Base-by-base conservation (phyloP, 2,329 filamentous ascomycete species). In the Chrysoporthe cubensis region DNA sequence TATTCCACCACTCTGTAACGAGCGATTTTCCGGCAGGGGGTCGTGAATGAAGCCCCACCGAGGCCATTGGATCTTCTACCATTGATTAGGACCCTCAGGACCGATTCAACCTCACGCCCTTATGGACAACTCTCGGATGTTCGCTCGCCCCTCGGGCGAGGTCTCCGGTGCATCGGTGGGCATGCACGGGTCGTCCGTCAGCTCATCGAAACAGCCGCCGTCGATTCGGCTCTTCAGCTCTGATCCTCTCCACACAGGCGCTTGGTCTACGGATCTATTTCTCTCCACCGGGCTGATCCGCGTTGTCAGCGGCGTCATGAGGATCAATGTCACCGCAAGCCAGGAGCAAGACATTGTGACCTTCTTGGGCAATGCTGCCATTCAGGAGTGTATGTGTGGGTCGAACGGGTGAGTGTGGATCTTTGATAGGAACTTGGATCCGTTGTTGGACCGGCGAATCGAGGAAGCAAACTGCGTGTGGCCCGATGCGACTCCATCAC, bases 171-270 rank as follows among this genome's bases (percentile, higher is more conserved):
- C 62, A 4, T 60, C 65, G 1, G 21, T 46, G n/a, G 59, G 48
- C 7, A 64, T 52, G 26, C 18, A 18, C 26, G 54, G 59, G 3
- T 16, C n/a, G 43, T 67, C 65, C n/a, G 8, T 42, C 16, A 60
- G 50, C 21, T 60, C 65, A 4, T 60, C 65, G 2, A 67, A 67
- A 52, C 65, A 67, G 44, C 43, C 54, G 54, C 18, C 60, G 16
- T 64, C 61, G 5, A 4, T 64, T n/a, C 54, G 26, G 66, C 54
- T 67, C 16, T 64, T 60, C 54, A 64, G 21, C 52, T 56, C 60
- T 21, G 61, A 52, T 46, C 61, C 64, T 16, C 56, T 64, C 16
- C 16, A 40, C 21, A 44, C 54, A 4, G 61, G 52, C 14, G 43
- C 61, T 8, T 48, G 40, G 61, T 37, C 59, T 11, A 21, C 52